These are phyloP conservation scores for Cercospora sp. DNA, from an alignment of 2,329 filamentous ascomycete genomes.

Conservation along the genomic window DNA sequence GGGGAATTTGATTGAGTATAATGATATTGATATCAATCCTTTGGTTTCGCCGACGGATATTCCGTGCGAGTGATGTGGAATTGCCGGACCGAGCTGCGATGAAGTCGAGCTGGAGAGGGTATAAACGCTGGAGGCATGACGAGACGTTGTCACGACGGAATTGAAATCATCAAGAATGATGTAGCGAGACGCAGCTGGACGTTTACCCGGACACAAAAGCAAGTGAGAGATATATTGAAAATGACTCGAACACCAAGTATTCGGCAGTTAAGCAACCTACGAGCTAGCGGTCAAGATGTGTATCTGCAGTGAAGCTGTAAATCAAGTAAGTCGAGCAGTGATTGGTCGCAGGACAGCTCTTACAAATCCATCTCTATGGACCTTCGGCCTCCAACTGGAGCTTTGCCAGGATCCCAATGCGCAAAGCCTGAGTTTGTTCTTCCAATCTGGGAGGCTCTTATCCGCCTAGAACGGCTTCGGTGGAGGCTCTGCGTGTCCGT, in stretches of 20 bases:
- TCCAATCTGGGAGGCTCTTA: not conserved
- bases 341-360: not conserved
- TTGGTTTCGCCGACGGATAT: slow-evolving; percentile 14
- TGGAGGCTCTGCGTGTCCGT: not conserved
- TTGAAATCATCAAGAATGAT: not conserved
- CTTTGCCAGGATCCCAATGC: not conserved
- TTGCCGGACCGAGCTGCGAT: too few relatives aligned
- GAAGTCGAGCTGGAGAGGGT: too few relatives aligned
- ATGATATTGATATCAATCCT: slow-evolving; percentile 19
- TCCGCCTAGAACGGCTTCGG: not conserved
- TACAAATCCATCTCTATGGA: too few relatives aligned
- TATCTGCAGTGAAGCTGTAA: not conserved
- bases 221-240: not conserved
- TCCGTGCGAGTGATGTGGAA: slow-evolving; percentile 2
- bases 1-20: slow-evolving; percentile 16
- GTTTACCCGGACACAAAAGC: not conserved
- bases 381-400: too few relatives aligned
- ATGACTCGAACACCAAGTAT: not conserved
- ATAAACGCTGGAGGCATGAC: not conserved
- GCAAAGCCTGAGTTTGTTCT: not conserved
- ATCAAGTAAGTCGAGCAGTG: not conserved
- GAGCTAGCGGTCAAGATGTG: too few relatives aligned
- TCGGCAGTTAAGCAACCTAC: not conserved
- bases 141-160: not conserved
- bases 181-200: not conserved